phyloP scores from a whole-genome alignment of 2,329 filamentous ascomycete genomes.

The Pezicula radicicola region DNA sequence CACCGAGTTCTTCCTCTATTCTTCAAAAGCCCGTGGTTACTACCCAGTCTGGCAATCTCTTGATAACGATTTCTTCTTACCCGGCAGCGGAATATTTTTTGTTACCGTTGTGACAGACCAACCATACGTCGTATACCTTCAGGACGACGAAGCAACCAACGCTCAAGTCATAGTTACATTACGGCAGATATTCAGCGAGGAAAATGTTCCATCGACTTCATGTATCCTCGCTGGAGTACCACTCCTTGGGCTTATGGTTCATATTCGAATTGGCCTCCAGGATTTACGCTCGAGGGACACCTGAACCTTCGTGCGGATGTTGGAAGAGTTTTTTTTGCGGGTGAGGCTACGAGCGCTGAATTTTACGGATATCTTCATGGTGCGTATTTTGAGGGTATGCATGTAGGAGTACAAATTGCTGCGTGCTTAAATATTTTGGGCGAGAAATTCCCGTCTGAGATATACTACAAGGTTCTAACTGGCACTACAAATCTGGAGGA shows the following conservation, averaged over 20 bases:
- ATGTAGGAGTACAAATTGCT: too few relatives aligned
- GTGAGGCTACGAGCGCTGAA: constrained; percentile 58
- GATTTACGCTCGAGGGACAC: constrained; percentile 61
- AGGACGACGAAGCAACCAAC: constrained; percentile 52
- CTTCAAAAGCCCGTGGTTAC: constrained; percentile 22
- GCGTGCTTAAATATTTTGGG: too few relatives aligned
- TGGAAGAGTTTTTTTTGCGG: constrained; percentile 59
- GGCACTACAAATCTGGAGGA: constrained; percentile 8
- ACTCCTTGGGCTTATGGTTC: constrained; percentile 51
- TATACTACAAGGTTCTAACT: constrained; percentile 5
- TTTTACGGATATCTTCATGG: constrained; percentile 67
- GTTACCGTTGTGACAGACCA: constrained; percentile 57
- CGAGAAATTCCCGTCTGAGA: too few relatives aligned
- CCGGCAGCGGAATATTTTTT: constrained; percentile 63
- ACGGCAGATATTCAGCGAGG: constrained; percentile 43
- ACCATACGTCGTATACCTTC: constrained; percentile 55
- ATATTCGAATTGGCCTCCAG: constrained; percentile 66
- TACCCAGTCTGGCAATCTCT: constrained; percentile 65
- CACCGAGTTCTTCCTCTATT: constrained; percentile 38
- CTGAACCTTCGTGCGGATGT: constrained; percentile 67
- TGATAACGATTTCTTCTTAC: constrained; percentile 52
- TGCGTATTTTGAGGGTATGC: constrained; percentile 52
- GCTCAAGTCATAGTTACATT: constrained; percentile 16
- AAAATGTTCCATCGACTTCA: constrained; percentile 43
- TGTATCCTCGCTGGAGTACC: constrained; percentile 49